These are phyloP conservation scores for Diaporthe ilicicola DNA, from an alignment of 2,329 filamentous ascomycete genomes.

Conservation along the genomic window DNA sequence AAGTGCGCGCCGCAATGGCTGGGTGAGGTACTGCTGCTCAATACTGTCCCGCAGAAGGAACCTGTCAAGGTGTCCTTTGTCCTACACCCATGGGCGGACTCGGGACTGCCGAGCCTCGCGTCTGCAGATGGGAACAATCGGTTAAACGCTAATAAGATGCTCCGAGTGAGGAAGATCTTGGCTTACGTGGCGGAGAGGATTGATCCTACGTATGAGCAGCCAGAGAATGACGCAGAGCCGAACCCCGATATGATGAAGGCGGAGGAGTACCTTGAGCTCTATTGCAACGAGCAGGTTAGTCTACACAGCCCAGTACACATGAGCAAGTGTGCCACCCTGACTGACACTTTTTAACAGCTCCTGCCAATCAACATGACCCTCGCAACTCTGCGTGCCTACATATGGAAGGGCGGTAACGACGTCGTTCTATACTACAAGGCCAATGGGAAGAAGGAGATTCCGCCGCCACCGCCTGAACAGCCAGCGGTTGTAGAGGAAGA, in stretches of 20 bases:
- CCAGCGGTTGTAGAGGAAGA: slow-evolving; percentile 31
- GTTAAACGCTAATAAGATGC: slow-evolving; percentile 95
- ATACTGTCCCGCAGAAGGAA: slow-evolving; percentile 86
- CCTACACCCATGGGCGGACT: slow-evolving; percentile 80
- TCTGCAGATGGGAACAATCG: slow-evolving; percentile 84
- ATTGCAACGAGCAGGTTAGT: slow-evolving; percentile 89
- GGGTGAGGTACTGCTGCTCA: slow-evolving; percentile 85
- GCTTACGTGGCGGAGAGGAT: slow-evolving; percentile 93
- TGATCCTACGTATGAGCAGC: slow-evolving; percentile 60
- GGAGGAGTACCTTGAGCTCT: slow-evolving; percentile 93
- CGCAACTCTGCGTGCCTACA: slow-evolving; percentile 88
- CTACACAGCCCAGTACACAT: background rate
- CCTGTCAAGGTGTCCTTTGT: slow-evolving; percentile 96
- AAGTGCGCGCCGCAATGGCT: slow-evolving; percentile 91
- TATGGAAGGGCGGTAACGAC: slow-evolving; percentile 96
- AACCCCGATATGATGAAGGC: slow-evolving; percentile 72
- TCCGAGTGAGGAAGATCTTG: slow-evolving; percentile 93
- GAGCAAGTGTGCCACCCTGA: background rate
- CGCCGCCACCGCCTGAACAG: slow-evolving; percentile 43
- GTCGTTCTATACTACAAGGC: slow-evolving; percentile 90
- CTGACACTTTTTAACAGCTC: slow-evolving; percentile 51
- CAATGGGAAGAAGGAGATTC: slow-evolving; percentile 80
- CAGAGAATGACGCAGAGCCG: slow-evolving; percentile 60
- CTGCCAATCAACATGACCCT: slow-evolving; percentile 87
- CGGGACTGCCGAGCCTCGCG: slow-evolving; percentile 74